Evolutionary conservation across 225 moss, liverwort and hornwort species (phyloP), one percentile per base, ranked within the genome.

Genomic region (Antitrichia curtipendula): DNA sequence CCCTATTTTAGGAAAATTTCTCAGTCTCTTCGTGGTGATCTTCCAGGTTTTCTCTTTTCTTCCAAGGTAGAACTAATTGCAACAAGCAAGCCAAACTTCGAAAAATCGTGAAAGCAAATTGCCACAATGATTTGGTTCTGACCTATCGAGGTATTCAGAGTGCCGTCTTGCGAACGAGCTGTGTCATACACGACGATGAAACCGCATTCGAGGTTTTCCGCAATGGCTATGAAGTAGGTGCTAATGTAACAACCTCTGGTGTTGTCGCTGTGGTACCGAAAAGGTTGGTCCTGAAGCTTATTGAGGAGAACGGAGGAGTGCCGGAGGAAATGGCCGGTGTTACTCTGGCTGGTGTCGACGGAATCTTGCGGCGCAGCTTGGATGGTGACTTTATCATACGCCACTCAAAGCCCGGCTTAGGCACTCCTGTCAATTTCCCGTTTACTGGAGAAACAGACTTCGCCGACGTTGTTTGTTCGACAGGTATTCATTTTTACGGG

Each of bases 151-250:
- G 93, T 38, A 61, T 92, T 64, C 90, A 90, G 82, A 90, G 93
- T 75, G 92, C 86, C 23, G 79, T 93, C 63, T 45, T 93, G 86
- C 89, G 92, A n/a, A 92, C 93, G 13, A 92, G 90, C 82, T 93
- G 92, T 63, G 84, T 87, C 78, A 86, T 93, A 29, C 86, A 91
- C 32, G 93, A 92, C 68, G 92, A 93, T 63, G 92, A 92, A 41
- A 92, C 89, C 43, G 93, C 92, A 45, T 93, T 91, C 60, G 93
- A 93, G 82, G 90, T 93, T 40, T 92, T 92, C 89, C 91, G 93
- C 83, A 74, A 86, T 40, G 93, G 90, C 17, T 59, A 82, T 45
- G 91, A 90, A 78, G 82, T 90, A 8, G 93, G 93, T 59, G 92
- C 93, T 31, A 91, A 92, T 73, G 91, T 93, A 19, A 92, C 93